phyloP scores from a whole-genome alignment of 768 basidiomycete species.

The Austroboletus eburneus region DNA sequence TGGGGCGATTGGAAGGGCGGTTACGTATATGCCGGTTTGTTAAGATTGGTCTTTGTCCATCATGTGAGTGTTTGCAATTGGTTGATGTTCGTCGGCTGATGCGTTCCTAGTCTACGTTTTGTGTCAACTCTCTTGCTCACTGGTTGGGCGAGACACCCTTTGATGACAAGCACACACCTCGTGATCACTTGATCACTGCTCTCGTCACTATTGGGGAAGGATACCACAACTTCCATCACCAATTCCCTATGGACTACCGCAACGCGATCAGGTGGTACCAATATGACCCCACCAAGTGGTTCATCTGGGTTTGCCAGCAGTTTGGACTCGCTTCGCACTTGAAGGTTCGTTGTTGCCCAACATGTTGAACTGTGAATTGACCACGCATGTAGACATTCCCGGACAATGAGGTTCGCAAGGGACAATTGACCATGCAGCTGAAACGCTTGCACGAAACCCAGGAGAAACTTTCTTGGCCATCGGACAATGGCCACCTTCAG shows the following conservation, averaged over 20 bases:
- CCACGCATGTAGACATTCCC: slow-evolving; percentile 35
- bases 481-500: slow-evolving; percentile 68
- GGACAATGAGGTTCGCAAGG: slow-evolving; percentile 70
- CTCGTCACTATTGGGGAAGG: slow-evolving; percentile 91
- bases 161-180: slow-evolving; percentile 90
- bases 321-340: slow-evolving; percentile 50
- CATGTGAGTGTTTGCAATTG: slow-evolving; percentile 48
- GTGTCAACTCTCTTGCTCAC: slow-evolving; percentile 90
- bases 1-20: slow-evolving; percentile 25
- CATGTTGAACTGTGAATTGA: neutral
- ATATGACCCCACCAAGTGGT: slow-evolving; percentile 91
- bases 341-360: slow-evolving; percentile 32
- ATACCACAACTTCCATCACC: slow-evolving; percentile 96
- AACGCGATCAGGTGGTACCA: slow-evolving; percentile 87
- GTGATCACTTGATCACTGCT: slow-evolving; percentile 82
- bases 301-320: slow-evolving; percentile 45
- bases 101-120: slow-evolving; percentile 71
- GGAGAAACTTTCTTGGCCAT: slow-evolving; percentile 73
- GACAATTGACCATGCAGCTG: slow-evolving; percentile 86
- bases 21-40: slow-evolving; percentile 36
- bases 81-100: neutral
- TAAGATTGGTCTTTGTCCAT: slow-evolving; percentile 70
- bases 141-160: slow-evolving; percentile 89
- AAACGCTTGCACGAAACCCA: slow-evolving; percentile 75
- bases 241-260: slow-evolving; percentile 92